A percentile compares a stretch with the other conserved stretches of the same genome.
Evolutionary conservation across 345 rosid species (phyloP).

Genomic region (Syzygium aqueum): DNA sequence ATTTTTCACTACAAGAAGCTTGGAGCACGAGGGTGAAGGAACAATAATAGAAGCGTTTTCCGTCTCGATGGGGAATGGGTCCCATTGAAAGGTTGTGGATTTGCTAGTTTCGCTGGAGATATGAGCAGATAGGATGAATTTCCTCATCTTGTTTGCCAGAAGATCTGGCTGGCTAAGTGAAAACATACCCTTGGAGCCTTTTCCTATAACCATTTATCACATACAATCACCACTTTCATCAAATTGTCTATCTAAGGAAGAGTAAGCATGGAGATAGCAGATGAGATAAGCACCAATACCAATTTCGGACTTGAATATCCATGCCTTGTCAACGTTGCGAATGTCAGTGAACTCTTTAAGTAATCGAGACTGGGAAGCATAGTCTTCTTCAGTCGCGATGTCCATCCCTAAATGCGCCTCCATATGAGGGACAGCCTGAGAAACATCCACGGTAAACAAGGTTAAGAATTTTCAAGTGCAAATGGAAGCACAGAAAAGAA

Average conservation of each 20-base stretch:
- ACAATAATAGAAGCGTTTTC: conserved; percentile 47
- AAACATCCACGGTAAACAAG: conserved; percentile 39
- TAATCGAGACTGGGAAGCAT: conserved; percentile 57
- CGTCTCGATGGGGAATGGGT: conserved; percentile 84
- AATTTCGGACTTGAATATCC: conserved; percentile 47
- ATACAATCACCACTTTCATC: background rate
- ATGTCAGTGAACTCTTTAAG: conserved; percentile 59
- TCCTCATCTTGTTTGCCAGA: conserved; percentile 66
- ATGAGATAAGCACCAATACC: conserved; percentile 20
- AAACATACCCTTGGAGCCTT: conserved; percentile 62
- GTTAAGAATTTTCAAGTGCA: conserved; percentile 19
- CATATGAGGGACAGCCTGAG: conserved; percentile 21
- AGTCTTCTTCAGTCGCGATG: conserved; percentile 48
- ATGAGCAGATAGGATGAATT: conserved; percentile 44
- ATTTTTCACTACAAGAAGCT: conserved; percentile 70
- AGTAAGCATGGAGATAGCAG: background rate
- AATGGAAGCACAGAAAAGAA: background rate
- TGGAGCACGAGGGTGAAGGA: conserved; percentile 84
- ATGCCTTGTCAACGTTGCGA: conserved; percentile 67
- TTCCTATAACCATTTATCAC: conserved; percentile 19
- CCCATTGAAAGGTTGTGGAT: conserved; percentile 52
- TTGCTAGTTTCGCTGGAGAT: conserved; percentile 31
- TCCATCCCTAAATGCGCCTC: conserved; percentile 40
- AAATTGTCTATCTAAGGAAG: background rate
- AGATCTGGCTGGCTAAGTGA: conserved; percentile 73